Base-by-base conservation (phyloP, 2,329 filamentous ascomycete species). In the Fusarium fujikuroi region DNA sequence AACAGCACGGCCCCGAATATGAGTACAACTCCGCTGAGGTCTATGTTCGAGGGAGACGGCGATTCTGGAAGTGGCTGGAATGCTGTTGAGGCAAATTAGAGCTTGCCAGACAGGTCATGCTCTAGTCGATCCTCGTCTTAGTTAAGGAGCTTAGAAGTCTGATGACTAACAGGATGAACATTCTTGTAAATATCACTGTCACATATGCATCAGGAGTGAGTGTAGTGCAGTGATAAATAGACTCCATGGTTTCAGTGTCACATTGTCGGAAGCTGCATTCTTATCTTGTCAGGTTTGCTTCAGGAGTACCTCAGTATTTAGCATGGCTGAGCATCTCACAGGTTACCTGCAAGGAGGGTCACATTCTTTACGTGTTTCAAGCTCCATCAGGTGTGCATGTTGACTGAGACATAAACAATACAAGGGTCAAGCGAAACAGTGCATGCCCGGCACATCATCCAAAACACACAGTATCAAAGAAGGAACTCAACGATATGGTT, bases 311-410 rank as follows among this genome's bases (percentile, higher is more conserved):
- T 47, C 15, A 2, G 19, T 49, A n/a, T 7, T 32, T 12, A 5
- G 9, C 21, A 18, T 37, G 49, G 32, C 23, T 25, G 18, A 2
- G 23, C 0, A 8, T 28, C 23, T 37, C 23, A 21, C 3, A 15
- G 2, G 14, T 4, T 6, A 21, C 12, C 23, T 12, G 15, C 18
- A 30, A n/a, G 10, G 15, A 54, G 23, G 14, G 36, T 12, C 21
- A 42, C 52, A 56, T 43, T 56, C 54, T 16, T 34, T 25, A 9
- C 2, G 0, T 34, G 39, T 46, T 57, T 57, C n/a, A 40, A 14
- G 19, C 19, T 21, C 0, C 1, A 3, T 14, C 19, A 40, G 39
- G 19, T 40, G 19, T 21, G 39, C 19, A 1, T n/a, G 21, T 1
- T 7, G 9, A 7, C 14, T n/a, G 19, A 47, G 40, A 47, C 30